These are phyloP conservation scores for Collybia nuda DNA, from an alignment of 768 basidiomycete species.

Conservation along the genomic window DNA sequence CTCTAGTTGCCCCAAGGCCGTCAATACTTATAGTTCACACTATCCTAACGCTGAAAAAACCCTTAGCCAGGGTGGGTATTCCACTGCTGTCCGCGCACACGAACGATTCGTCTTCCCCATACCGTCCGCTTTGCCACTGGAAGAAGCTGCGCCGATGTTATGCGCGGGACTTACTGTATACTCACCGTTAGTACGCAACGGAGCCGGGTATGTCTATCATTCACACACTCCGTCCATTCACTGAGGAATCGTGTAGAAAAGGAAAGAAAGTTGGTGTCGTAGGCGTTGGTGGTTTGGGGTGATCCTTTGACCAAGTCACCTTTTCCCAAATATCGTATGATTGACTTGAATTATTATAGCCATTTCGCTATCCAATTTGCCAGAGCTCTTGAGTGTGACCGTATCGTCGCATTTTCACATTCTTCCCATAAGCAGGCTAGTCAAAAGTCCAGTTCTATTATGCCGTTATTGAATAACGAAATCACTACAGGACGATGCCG, in stretches of 20 bases:
- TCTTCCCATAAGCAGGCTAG: slow-evolving; percentile 41
- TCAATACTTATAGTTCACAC: slow-evolving; percentile 40
- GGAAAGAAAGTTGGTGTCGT: slow-evolving; percentile 67
- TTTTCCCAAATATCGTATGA: too few relatives aligned
- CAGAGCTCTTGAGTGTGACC: slow-evolving; percentile 52
- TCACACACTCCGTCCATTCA: neutral
- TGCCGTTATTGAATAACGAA: slow-evolving; percentile 1
- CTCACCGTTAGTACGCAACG: slow-evolving; percentile 57
- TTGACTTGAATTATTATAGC: slow-evolving; percentile 8
- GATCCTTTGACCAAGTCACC: neutral
- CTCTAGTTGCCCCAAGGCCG: slow-evolving; percentile 37
- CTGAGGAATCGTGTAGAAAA: slow-evolving; percentile 31
- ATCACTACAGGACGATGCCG: slow-evolving; percentile 43
- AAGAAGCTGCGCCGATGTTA: slow-evolving; percentile 60
- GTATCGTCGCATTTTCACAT: slow-evolving; percentile 58
- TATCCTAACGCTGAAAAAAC: slow-evolving; percentile 31
- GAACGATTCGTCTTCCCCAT: slow-evolving; percentile 61
- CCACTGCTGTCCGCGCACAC: slow-evolving; percentile 41
- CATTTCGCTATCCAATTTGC: slow-evolving; percentile 35
- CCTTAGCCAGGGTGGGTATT: slow-evolving; percentile 47
- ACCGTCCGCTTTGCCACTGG: slow-evolving; percentile 50
- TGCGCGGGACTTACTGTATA: slow-evolving; percentile 67
- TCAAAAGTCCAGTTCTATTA: neutral
- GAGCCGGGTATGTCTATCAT: slow-evolving; percentile 28
- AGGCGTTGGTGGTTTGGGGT: slow-evolving; percentile 64